Evolutionary conservation across 2,329 filamentous ascomycete genomes (phyloP).

Genomic region (Clarireedia hainanense): DNA sequence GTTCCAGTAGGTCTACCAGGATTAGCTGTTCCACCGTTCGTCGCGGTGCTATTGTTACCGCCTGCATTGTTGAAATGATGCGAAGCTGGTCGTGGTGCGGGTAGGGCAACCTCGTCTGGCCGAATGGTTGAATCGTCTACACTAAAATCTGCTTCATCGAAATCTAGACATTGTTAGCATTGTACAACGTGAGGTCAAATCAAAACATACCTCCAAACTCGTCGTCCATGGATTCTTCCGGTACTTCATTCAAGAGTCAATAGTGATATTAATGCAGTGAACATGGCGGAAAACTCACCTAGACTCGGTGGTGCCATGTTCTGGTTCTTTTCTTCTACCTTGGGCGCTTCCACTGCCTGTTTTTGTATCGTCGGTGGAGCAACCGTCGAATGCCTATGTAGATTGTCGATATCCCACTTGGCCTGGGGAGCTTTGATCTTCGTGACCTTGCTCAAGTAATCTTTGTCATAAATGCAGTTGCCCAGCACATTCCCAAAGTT

Average conservation of each 20-base stretch:
- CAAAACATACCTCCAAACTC: constrained; percentile 46
- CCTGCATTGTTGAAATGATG: constrained; percentile 16
- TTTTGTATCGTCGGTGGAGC: constrained; percentile 12
- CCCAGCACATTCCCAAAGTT: constrained; percentile 95
- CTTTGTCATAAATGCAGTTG: constrained; percentile 98
- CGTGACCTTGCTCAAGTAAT: constrained; percentile 82
- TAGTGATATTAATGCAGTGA: constrained; percentile 14
- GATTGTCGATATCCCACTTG: constrained; percentile 69
- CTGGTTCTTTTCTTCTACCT: constrained; percentile 18
- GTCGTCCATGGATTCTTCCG: constrained; percentile 39
- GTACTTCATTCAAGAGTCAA: constrained; percentile 24
- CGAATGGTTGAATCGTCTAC: constrained; percentile 56
- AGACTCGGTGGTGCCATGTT: background rate
- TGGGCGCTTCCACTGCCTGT: constrained; percentile 27
- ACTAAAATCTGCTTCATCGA: constrained; percentile 71
- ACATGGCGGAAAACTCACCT: background rate
- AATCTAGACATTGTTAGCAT: constrained; percentile 43
- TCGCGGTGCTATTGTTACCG: constrained; percentile 9
- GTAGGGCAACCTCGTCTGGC: constrained; percentile 66
- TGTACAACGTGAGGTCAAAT: constrained; percentile 26
- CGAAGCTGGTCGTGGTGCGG: constrained; percentile 25
- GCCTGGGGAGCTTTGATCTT: constrained; percentile 76
- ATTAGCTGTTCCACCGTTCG: constrained; percentile 15
- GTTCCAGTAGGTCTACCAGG: constrained; percentile 25
- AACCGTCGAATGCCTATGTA: constrained; percentile 75